Conservation (phyloP, 1,139 yeast species). For the Zygosaccharomyces pseudobailii region DNA sequence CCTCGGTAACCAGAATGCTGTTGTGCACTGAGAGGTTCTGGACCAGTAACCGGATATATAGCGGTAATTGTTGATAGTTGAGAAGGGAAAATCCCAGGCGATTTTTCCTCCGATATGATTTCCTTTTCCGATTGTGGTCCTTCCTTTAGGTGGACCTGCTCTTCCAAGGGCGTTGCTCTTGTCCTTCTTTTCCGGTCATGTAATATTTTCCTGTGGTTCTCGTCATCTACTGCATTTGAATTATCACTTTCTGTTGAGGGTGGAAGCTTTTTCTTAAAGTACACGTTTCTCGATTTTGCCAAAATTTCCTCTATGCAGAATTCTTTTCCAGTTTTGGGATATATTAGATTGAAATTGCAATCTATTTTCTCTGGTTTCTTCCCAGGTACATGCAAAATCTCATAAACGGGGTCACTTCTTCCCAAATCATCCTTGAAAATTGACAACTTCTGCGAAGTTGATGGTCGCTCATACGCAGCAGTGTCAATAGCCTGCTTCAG, state of each 20-base stretch:
- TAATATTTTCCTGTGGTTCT: background rate
- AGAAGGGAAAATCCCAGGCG: constrained; percentile 2
- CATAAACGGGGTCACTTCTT: constrained; percentile 36
- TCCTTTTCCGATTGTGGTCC: background rate
- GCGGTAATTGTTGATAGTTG: constrained; percentile 1
- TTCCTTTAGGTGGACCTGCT: constrained; percentile 1
- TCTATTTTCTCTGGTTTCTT: constrained; percentile 62
- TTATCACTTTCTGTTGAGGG: background rate
- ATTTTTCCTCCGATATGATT: background rate
- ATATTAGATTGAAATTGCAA: constrained; percentile 55
- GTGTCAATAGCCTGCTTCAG: constrained; percentile 13
- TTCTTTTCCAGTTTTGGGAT: constrained; percentile 47
- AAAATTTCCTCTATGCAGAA: constrained; percentile 60
- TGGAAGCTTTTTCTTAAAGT: constrained; percentile 12
- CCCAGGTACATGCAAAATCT: constrained; percentile 51
- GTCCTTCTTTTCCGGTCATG: constrained; percentile 8
- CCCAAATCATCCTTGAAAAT: constrained; percentile 43
- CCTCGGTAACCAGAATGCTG: background rate
- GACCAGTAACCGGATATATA: background rate
- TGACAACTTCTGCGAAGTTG: constrained; percentile 31
- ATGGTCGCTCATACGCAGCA: background rate
- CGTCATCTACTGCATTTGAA: no score
- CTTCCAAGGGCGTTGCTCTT: constrained; percentile 5
- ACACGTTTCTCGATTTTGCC: constrained; percentile 42
- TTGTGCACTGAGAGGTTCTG: background rate